These are phyloP conservation scores for Capsicum baccatum DNA, from an alignment of 257 asterid genomes.

Conservation along the genomic window DNA sequence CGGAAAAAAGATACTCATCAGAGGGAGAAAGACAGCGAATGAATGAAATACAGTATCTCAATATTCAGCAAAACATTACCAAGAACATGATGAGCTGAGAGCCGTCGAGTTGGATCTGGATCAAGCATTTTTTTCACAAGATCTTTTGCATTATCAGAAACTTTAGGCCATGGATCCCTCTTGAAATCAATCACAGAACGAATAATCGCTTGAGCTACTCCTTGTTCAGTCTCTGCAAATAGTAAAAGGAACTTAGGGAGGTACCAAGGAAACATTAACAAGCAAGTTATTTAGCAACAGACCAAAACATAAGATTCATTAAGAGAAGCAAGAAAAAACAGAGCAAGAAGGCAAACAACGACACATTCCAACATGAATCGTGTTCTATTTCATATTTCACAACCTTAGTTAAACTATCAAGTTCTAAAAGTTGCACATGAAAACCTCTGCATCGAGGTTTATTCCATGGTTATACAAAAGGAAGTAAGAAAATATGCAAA, in stretches of 20 bases:
- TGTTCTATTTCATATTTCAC: not conserved
- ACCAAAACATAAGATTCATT: not conserved
- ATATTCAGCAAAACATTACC: constrained; percentile 44
- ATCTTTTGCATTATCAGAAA: constrained; percentile 77
- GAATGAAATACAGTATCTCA: not conserved
- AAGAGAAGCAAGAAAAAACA: not conserved
- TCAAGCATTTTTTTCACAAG: constrained; percentile 83
- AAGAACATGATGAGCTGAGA: constrained; percentile 70
- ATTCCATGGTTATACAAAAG: not conserved
- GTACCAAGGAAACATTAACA: constrained; percentile 4
- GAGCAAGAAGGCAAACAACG: not conserved
- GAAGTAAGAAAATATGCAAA: constrained; percentile 29
- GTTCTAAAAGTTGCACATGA: not conserved
- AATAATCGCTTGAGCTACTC: constrained; percentile 89
- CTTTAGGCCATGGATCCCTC: constrained; percentile 86
- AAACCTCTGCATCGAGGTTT: not conserved
- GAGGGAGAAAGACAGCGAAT: not conserved
- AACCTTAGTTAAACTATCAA: not conserved
- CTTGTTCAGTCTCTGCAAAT: constrained; percentile 78
- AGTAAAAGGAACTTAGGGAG: not conserved
- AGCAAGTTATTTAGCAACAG: not conserved
- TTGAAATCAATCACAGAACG: constrained; percentile 70
- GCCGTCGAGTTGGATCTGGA: constrained; percentile 64
- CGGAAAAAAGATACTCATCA: not conserved
- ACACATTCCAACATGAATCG: not conserved